Evolutionary conservation across 192 early-diverging fungal species (phyloP).

Genomic region (Coemansia sp.): DNA sequence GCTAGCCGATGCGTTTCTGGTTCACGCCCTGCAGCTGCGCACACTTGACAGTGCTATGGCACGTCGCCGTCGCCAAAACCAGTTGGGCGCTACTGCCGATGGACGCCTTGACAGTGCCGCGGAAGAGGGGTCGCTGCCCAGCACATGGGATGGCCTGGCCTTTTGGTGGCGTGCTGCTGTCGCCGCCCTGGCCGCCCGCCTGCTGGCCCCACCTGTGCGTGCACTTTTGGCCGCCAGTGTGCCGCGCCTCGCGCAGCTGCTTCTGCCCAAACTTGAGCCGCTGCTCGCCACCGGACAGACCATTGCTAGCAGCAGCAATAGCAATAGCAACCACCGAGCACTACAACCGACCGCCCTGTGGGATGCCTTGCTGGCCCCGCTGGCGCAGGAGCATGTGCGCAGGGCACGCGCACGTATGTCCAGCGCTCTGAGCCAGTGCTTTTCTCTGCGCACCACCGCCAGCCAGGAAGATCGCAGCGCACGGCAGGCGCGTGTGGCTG

Average conservation of each 20-base stretch:
- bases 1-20: constrained; percentile 15
- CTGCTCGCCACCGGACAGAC: constrained; percentile 13
- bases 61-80: constrained; percentile 9
- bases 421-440: constrained; percentile 20
- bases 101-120: too few relatives aligned
- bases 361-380: constrained; percentile 16
- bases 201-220: constrained; percentile 4
- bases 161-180: constrained; percentile 42
- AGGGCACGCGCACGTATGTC: constrained; percentile 21
- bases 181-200: constrained; percentile 10
- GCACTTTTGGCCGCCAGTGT: constrained; percentile 18
- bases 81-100: too few relatives aligned
- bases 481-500: constrained; percentile 34
- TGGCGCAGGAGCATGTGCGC: constrained; percentile 27
- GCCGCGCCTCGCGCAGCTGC: constrained; percentile 27
- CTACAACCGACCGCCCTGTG: too few relatives aligned
- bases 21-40: constrained; percentile 21
- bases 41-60: constrained; percentile 38
- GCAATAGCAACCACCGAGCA: too few relatives aligned
- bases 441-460: constrained; percentile 10
- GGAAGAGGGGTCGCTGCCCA: too few relatives aligned
- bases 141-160: too few relatives aligned
- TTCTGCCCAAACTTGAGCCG: constrained; percentile 29
- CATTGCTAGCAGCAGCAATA: too few relatives aligned
- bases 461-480: constrained; percentile 4